Conservation (phyloP, 129 eudicot genomes). For the Saussurea involucrata region DNA sequence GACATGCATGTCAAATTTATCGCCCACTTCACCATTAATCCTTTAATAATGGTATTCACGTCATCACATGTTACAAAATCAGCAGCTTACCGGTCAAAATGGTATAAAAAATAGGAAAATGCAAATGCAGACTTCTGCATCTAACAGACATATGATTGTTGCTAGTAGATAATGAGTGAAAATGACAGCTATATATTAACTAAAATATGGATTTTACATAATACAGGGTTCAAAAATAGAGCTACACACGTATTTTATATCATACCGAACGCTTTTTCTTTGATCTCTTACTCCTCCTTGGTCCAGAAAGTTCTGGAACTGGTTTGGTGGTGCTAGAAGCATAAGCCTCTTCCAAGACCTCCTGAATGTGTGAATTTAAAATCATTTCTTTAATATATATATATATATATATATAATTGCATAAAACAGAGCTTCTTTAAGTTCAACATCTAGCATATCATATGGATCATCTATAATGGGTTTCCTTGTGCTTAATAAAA, state of each 20-base stretch:
- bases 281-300: constrained; percentile 90
- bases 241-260: constrained; percentile 44
- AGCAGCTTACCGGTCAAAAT: neutral
- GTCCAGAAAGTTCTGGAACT: constrained; percentile 56
- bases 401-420: neutral
- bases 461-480: neutral
- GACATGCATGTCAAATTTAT: neutral
- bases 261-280: constrained; percentile 93
- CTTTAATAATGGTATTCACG: neutral
- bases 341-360: constrained; percentile 64
- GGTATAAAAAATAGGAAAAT: neutral
- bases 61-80: neutral
- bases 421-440: constrained; percentile 10
- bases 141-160: constrained; percentile 27
- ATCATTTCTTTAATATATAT: constrained; percentile 8
- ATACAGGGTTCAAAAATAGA: constrained; percentile 35
- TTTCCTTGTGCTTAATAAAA: neutral
- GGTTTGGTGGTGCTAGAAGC: constrained; percentile 61
- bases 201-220: constrained; percentile 37
- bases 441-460: constrained; percentile 12
- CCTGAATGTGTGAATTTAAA: constrained; percentile 40
- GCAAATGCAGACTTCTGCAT: neutral
- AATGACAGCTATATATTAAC: constrained; percentile 47
- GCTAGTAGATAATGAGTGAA: constrained; percentile 19
- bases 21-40: neutral